Conservation (phyloP, 768 basidiomycete species). For the Psilocybe sp. region DNA sequence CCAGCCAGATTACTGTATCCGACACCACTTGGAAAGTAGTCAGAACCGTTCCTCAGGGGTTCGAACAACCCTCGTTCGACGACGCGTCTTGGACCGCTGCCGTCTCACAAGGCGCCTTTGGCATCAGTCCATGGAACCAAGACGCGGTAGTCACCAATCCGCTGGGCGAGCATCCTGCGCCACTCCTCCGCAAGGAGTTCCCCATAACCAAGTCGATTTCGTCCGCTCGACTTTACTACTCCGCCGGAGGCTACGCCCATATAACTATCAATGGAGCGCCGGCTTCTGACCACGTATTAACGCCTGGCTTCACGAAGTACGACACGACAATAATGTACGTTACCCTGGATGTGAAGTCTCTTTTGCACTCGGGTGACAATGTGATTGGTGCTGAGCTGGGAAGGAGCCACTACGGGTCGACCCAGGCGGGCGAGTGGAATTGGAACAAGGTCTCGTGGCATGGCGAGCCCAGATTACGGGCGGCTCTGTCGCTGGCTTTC, state of each 20-base stretch:
- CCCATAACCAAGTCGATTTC: constrained; percentile 16
- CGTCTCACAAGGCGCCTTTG: constrained; percentile 16
- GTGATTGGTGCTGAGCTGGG: constrained; percentile 23
- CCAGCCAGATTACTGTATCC: constrained; percentile 10
- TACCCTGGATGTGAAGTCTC: constrained; percentile 19
- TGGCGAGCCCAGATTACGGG: constrained; percentile 21
- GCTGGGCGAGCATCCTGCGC: constrained; percentile 27
- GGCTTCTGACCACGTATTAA: constrained; percentile 25
- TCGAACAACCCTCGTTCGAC: constrained; percentile 15
- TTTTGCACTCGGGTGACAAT: constrained; percentile 16
- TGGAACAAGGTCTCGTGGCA: constrained; percentile 31
- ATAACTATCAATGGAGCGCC: constrained; percentile 24
- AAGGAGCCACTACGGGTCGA: constrained; percentile 26
- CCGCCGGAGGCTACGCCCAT: constrained; percentile 26
- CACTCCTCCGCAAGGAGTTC: constrained; percentile 24
- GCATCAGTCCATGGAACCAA: constrained; percentile 20
- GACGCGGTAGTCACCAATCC: constrained; percentile 18
- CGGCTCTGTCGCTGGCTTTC: constrained; percentile 21
- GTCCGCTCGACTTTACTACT: constrained; percentile 25
- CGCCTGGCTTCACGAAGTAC: constrained; percentile 29
- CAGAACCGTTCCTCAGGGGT: constrained; percentile 14
- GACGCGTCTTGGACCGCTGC: constrained; percentile 22
- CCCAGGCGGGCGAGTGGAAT: no score
- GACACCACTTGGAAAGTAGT: constrained; percentile 23
- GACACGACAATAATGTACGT: constrained; percentile 25